Percentiles rank a stretch among this genome's conserved stretches.
These are phyloP conservation scores for Kluyveromyces siamensis DNA, from an alignment of 805 yeast genomes.

Conservation along the genomic window DNA sequence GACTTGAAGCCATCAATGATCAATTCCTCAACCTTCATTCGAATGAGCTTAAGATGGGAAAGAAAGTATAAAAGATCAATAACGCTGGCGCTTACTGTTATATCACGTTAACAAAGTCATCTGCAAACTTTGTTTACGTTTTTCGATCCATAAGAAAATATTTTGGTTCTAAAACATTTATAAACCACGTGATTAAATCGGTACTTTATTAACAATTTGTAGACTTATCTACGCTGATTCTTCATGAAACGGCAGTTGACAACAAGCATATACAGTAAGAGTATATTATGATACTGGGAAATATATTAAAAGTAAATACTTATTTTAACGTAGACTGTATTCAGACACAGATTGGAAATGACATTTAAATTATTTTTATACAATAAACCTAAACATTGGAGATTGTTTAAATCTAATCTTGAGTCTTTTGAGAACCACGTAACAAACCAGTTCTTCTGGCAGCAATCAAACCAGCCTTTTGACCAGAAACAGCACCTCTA, in stretches of 20 bases:
- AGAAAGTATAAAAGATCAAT: background rate
- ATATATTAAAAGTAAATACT: background rate
- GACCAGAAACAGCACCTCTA: constrained; percentile 99
- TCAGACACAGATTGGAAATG: constrained; percentile 13
- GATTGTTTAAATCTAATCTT: constrained; percentile 41
- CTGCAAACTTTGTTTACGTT: background rate
- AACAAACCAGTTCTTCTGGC: constrained; percentile 99
- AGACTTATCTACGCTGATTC: no score
- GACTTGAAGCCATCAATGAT: constrained; percentile 97
- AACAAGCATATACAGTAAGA: background rate
- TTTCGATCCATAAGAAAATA: no score
- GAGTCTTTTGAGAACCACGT: constrained; percentile 97
- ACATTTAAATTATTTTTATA: constrained; percentile 7
- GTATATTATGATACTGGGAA: background rate
- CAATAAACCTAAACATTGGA: background rate
- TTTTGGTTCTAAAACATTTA: no score
- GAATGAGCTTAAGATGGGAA: background rate
- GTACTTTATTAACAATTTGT: no score
- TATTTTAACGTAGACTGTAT: constrained; percentile 3
- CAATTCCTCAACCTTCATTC: constrained; percentile 89
- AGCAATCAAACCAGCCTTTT: constrained; percentile 99
- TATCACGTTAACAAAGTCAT: background rate
- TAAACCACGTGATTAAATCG: background rate
- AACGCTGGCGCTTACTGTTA: background rate
- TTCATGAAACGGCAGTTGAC: no score